Evolutionary conservation across 495 filamentous ascomycete species (phyloP).

Genomic region (Emericellopsis terricola): DNA sequence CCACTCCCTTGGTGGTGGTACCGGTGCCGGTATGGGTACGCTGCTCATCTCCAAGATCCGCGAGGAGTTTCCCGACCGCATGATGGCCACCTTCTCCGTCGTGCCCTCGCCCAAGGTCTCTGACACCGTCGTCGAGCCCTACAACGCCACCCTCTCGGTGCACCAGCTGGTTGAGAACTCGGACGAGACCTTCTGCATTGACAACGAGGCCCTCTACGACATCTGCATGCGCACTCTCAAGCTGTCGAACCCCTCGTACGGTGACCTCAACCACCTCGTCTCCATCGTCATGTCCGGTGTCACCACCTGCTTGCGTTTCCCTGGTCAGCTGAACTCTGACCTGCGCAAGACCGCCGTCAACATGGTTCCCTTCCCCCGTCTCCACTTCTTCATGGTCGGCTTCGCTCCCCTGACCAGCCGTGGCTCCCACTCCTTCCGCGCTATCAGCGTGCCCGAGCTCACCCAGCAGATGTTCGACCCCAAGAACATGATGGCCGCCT

Average conservation of each 20-base stretch:
- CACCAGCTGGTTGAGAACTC: slow-evolving; percentile 99
- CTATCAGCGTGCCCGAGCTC: slow-evolving; percentile 92
- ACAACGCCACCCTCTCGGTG: slow-evolving; percentile 97
- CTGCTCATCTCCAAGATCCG: slow-evolving; percentile 99
- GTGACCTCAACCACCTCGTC: slow-evolving; percentile 98
- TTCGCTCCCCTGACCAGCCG: slow-evolving; percentile 97
- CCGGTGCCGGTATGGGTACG: slow-evolving; percentile 99
- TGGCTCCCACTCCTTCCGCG: slow-evolving; percentile 88
- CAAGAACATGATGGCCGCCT: slow-evolving; percentile 99
- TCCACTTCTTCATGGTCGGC: slow-evolving; percentile 99
- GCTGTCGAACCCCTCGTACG: slow-evolving; percentile 94
- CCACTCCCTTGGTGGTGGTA: slow-evolving; percentile 99
- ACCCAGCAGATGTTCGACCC: slow-evolving; percentile 99
- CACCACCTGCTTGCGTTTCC: slow-evolving; percentile 97
- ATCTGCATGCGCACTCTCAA: slow-evolving; percentile 99
- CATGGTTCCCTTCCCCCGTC: slow-evolving; percentile 99
- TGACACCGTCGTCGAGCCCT: slow-evolving; percentile 98
- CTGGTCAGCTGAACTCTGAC: slow-evolving; percentile 98
- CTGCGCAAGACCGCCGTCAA: slow-evolving; percentile 99
- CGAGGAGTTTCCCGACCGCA: slow-evolving; percentile 99
- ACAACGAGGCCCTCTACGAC: slow-evolving; percentile 99
- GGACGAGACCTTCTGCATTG: slow-evolving; percentile 99
- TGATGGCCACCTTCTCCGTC: slow-evolving; percentile 99
- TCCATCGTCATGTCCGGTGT: slow-evolving; percentile 99
- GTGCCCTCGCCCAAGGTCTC: slow-evolving; percentile 99